Conservation (phyloP, 164 flowering plant species). For the Nymphaea colorata region DNA sequence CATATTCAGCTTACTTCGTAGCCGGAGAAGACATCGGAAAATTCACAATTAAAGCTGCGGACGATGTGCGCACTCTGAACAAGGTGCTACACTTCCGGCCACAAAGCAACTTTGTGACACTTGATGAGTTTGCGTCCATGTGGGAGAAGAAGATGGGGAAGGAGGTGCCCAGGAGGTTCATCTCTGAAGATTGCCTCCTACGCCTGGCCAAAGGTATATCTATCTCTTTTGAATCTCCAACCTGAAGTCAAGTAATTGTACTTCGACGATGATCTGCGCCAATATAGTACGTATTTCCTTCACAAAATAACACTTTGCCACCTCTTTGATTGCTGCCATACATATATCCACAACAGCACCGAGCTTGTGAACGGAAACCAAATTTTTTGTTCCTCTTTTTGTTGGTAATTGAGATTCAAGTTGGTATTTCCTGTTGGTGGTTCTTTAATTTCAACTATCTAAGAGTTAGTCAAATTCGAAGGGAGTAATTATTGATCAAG, state of each 20-base stretch:
- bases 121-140: slow-evolving; percentile 47
- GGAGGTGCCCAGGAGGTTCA: slow-evolving; percentile 33
- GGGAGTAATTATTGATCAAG: no score
- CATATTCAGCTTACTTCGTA: slow-evolving; percentile 48
- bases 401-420: not conserved
- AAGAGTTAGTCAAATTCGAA: no score
- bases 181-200: slow-evolving; percentile 37
- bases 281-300: no score
- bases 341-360: no score
- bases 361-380: not conserved
- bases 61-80: slow-evolving; percentile 42
- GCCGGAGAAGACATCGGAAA: slow-evolving; percentile 64
- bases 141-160: slow-evolving; percentile 51
- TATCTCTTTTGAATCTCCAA: not conserved
- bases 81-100: slow-evolving; percentile 55
- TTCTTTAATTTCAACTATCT: not conserved
- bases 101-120: slow-evolving; percentile 23
- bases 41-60: slow-evolving; percentile 33
- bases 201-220: slow-evolving; percentile 31
- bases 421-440: not conserved
- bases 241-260: not conserved
- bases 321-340: no score
- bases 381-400: no score
- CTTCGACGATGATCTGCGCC: no score
- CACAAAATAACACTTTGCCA: no score